These are phyloP conservation scores for Starmerella etchellsii DNA, from an alignment of 805 yeast genomes.

Conservation along the genomic window DNA sequence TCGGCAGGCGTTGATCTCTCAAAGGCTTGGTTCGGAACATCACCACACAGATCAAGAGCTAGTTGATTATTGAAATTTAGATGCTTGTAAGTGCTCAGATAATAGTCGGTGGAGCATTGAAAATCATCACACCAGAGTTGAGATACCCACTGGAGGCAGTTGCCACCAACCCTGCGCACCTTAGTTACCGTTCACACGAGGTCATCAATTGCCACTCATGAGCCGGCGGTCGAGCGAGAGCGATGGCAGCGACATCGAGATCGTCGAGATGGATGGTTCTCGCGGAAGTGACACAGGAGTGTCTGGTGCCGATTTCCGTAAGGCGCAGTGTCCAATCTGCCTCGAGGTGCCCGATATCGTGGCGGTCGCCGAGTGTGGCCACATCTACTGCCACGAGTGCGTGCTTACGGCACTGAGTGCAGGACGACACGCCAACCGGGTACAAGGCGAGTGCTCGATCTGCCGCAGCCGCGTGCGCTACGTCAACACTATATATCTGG, in stretches of 20 bases:
- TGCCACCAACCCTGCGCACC: no score
- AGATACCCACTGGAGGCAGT: no score
- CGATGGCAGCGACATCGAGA: slow-evolving; percentile 13
- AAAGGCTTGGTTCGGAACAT: no score
- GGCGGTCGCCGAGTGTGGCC: slow-evolving; percentile 20
- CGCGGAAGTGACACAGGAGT: not conserved
- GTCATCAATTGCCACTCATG: no score
- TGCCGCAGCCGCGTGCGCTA: slow-evolving; percentile 18
- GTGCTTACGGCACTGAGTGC: slow-evolving; percentile 16
- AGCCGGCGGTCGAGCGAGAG: no score
- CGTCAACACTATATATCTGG: slow-evolving; percentile 14
- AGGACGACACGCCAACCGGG: slow-evolving; percentile 4
- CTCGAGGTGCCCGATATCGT: slow-evolving; percentile 18
- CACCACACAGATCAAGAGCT: no score
- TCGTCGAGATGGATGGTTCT: slow-evolving; percentile 7
- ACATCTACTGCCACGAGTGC: slow-evolving; percentile 19
- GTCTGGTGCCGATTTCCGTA: not conserved
- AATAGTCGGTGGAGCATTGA: no score
- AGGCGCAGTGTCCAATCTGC: slow-evolving; percentile 16
- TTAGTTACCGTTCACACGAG: no score
- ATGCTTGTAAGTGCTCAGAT: no score
- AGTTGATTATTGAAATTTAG: no score
- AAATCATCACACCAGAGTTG: no score
- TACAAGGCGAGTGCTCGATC: slow-evolving; percentile 16
- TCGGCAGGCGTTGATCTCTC: no score